phyloP scores from a whole-genome alignment of 305 asterid species.

The Fraxinus paxiana region DNA sequence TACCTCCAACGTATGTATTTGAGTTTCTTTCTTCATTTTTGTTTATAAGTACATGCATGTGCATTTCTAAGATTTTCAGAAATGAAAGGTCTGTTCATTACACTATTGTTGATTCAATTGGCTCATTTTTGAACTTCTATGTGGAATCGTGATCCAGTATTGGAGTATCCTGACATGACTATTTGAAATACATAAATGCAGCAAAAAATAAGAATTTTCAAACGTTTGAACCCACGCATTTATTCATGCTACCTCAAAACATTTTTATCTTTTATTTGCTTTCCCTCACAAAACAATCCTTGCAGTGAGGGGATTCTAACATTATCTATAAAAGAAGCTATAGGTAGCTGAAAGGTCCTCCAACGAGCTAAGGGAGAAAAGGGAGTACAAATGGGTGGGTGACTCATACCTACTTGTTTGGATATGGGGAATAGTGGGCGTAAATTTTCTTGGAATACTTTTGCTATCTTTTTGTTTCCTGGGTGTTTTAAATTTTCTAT shows the following conservation, averaged over 20 bases:
- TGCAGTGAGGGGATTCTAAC: not conserved
- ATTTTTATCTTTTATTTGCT: not conserved
- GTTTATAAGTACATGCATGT: not conserved
- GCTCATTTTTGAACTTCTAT: not conserved
- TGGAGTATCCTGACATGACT: not conserved
- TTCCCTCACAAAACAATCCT: not conserved
- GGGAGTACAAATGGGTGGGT: not conserved
- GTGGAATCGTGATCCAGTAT: not conserved
- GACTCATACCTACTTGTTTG: not conserved
- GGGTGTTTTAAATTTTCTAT: not conserved
- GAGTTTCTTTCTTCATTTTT: not conserved
- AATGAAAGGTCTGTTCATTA: not conserved
- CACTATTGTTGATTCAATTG: not conserved
- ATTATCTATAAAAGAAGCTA: not conserved
- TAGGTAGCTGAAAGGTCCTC: not conserved
- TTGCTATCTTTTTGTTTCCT: not conserved
- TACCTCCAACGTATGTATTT: conserved; percentile 51
- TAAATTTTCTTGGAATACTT: not conserved
- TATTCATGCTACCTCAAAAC: not conserved
- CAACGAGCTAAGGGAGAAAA: not conserved
- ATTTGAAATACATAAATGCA: not conserved
- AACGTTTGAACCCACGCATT: not conserved
- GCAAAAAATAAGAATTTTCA: not conserved
- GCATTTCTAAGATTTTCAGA: not conserved
- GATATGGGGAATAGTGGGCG: not conserved